Evolutionary conservation across 2,329 filamentous ascomycete species (phyloP).

Genomic region (Parasarocladium wereldwijsianum): DNA sequence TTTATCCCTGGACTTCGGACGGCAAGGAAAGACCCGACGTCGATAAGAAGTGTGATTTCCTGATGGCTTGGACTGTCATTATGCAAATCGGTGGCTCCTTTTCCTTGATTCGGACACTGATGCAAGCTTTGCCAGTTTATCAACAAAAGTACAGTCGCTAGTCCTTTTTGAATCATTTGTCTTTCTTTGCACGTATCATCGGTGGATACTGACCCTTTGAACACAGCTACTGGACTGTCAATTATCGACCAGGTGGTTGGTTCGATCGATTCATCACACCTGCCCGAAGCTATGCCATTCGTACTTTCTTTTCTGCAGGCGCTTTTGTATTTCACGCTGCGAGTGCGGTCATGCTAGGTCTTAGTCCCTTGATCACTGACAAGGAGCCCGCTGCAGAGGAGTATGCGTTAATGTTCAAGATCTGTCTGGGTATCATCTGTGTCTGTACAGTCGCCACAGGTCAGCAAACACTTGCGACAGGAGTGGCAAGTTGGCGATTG

Average conservation of each 20-base stretch:
- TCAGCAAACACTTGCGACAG: background rate
- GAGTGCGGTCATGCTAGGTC: conserved; percentile 1
- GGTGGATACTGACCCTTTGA: background rate
- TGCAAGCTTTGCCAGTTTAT: conserved; percentile 1
- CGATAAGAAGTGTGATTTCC: background rate
- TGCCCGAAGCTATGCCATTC: background rate
- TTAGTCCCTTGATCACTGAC: conserved; percentile 1
- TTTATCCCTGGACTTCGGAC: background rate
- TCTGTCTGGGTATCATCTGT: background rate
- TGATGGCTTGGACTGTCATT: background rate
- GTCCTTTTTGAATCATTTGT: background rate
- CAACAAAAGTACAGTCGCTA: background rate
- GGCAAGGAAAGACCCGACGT: background rate
- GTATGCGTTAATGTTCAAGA: background rate
- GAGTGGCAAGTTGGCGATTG: background rate
- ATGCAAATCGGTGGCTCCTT: conserved; percentile 1
- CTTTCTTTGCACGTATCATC: no score
- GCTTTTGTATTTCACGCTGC: background rate
- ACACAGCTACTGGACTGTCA: background rate
- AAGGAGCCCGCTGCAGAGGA: background rate
- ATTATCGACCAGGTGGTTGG: background rate
- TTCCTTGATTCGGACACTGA: conserved; percentile 1
- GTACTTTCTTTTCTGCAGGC: background rate
- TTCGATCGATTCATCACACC: background rate
- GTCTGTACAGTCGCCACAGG: background rate